These are phyloP conservation scores for Fusarium sp. DNA, from an alignment of 2,329 filamentous ascomycete species.

Conservation along the genomic window DNA sequence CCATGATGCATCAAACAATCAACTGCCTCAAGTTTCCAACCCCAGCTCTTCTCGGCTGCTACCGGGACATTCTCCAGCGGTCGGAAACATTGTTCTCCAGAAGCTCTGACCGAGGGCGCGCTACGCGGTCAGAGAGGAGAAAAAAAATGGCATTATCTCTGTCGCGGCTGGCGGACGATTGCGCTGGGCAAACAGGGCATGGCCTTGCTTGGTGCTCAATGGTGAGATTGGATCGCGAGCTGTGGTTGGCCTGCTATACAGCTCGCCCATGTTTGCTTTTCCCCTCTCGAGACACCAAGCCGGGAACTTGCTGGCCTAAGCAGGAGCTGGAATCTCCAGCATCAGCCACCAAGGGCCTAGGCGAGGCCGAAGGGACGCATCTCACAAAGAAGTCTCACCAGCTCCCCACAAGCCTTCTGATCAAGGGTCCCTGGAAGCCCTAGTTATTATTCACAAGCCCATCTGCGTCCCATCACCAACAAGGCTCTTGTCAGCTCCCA, in stretches of 20 bases:
- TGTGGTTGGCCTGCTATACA: slow-evolving; percentile 29
- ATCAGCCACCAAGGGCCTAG: slow-evolving; percentile 24
- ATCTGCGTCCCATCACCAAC: not conserved
- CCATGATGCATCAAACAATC: not conserved
- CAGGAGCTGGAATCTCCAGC: slow-evolving; percentile 35
- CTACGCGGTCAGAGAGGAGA: not conserved
- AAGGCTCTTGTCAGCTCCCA: slow-evolving; percentile 14
- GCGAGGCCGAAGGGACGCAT: slow-evolving; percentile 23
- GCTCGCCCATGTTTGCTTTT: slow-evolving; percentile 43
- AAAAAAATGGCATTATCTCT: slow-evolving; percentile 19
- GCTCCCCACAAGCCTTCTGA: slow-evolving; percentile 1
- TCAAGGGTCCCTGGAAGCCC: not conserved
- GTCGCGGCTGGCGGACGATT: slow-evolving; percentile 25
- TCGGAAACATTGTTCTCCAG: slow-evolving; percentile 8
- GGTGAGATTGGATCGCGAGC: slow-evolving; percentile 21
- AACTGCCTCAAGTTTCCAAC: not conserved
- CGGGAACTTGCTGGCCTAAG: slow-evolving; percentile 15
- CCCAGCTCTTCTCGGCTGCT: slow-evolving; percentile 15
- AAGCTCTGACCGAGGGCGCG: slow-evolving; percentile 7
- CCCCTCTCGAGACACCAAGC: slow-evolving; percentile 24
- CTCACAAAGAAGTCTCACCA: slow-evolving; percentile 1
- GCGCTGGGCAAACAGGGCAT: slow-evolving; percentile 37
- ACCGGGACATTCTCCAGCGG: slow-evolving; percentile 20
- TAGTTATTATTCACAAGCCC: slow-evolving; percentile 3
- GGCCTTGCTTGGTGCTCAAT: slow-evolving; percentile 27